Base-by-base conservation (phyloP, 2,329 filamentous ascomycete genomes). In the Pseudogymnoascus sp. region DNA sequence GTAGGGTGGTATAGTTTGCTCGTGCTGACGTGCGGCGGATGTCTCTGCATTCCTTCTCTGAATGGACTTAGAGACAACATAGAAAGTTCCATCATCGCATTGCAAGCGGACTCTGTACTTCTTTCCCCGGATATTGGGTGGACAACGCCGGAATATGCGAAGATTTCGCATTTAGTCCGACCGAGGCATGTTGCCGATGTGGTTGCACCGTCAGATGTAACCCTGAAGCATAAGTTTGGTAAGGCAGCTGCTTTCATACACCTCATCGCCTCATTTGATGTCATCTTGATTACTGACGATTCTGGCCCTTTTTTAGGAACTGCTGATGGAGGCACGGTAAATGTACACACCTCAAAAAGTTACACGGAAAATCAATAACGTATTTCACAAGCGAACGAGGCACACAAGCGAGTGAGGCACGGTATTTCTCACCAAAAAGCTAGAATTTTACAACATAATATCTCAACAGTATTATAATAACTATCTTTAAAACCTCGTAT, bases 1-100 rank as follows among this genome's bases (percentile, higher is more conserved):
- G n/a, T 53, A 18, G 47, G 47, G 10, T 53, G 47, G 47, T 53
- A 53, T 31, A 53, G 25, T n/a, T 12, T 53, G 25, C 47, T 53
- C 25, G 47, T 53, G 4, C 38, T 68, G 3, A 35, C 59, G 10
- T 60, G 21, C 11, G 66, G 64, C 18, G 64, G 60, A n/a, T 63
- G 61, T 42, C 33, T 65, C 21, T 68, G 67, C 59, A 61, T 67
- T 16, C 66, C 66, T 11, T 64, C 62, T 16, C 25, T 53, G n/a
- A 8, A 25, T 31, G 47, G 25, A 18, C 47, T 53, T 31, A 31
- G n/a, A 18, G 47, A 53, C 47, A 53, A 10, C 47, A 53, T 53
- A 53, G 47, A 53, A 53, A 53, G 47, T 33, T 53, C 47, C 25
- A 53, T 53, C 25, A 53, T 31, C 25, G 25, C 25, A 31, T 53